A percentile compares a stretch with the other conserved stretches of the same genome.
These are phyloP conservation scores for Cyphellophora europaea DNA, from an alignment of 2,329 filamentous ascomycete genomes.

Conservation along the genomic window DNA sequence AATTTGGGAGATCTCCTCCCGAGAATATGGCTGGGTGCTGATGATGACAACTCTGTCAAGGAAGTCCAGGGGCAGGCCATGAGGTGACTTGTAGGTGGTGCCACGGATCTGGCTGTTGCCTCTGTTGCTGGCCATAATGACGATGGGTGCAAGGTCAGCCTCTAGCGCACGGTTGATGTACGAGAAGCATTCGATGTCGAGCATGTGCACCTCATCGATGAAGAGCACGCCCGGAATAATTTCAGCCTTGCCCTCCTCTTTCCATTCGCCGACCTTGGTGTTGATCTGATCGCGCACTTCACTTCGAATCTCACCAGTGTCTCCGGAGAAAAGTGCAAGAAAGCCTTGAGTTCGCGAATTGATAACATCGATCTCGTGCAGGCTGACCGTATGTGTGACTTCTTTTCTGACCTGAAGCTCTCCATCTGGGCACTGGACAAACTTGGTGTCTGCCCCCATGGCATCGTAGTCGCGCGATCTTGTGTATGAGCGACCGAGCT, in stretches of 20 bases:
- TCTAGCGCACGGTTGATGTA: slow-evolving; percentile 97
- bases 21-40: slow-evolving; percentile 74
- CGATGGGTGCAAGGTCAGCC: slow-evolving; percentile 86
- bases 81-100: slow-evolving; percentile 85
- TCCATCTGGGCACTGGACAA: slow-evolving; percentile 93
- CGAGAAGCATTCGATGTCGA: slow-evolving; percentile 97
- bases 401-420: slow-evolving; percentile 96
- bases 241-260: slow-evolving; percentile 97
- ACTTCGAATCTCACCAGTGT: slow-evolving; percentile 94
- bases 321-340: slow-evolving; percentile 90
- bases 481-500: slow-evolving; percentile 88
- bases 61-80: slow-evolving; percentile 91
- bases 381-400: slow-evolving; percentile 89
- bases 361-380: slow-evolving; percentile 99
- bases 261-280: slow-evolving; percentile 98
- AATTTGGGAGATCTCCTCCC: slow-evolving; percentile 86
- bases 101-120: slow-evolving; percentile 86
- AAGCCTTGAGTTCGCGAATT: slow-evolving; percentile 99
- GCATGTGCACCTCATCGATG: slow-evolving; percentile 99
- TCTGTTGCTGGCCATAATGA: slow-evolving; percentile 98
- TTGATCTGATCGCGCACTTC: slow-evolving; percentile 99
- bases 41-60: slow-evolving; percentile 94
- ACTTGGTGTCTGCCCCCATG: slow-evolving; percentile 97
- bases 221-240: slow-evolving; percentile 96
- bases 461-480: slow-evolving; percentile 96